Percentiles rank a stretch among this genome's conserved stretches.
Conservation (phyloP, 2,329 filamentous ascomycete genomes). For the Furcasterigmium sp. region DNA sequence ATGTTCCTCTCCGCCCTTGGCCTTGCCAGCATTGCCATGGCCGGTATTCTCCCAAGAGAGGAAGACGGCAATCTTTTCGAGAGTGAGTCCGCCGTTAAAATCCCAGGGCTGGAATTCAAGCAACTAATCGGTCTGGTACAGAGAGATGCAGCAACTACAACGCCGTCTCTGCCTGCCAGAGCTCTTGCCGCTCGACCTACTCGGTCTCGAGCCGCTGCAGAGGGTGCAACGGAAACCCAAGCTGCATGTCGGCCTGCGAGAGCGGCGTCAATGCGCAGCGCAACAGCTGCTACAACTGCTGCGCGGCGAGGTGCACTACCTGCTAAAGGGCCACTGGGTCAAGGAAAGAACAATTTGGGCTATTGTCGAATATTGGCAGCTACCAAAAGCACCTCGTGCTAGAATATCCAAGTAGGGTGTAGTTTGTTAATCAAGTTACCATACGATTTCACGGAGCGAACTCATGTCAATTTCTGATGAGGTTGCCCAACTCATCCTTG, state of each 20-base stretch:
- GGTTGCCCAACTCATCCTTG: too few species aligned
- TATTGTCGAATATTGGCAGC: too few species aligned
- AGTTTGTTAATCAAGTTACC: too few species aligned
- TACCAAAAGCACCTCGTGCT: too few species aligned
- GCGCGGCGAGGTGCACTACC: neutral
- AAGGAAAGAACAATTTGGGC: too few species aligned
- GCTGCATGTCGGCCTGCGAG: neutral
- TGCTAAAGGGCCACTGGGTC: too few species aligned
- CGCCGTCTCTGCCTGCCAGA: constrained; percentile 1
- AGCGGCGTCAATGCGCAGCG: neutral
- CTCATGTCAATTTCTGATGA: too few species aligned
- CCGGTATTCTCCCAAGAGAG: neutral
- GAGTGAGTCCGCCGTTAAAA: neutral
- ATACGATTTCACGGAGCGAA: too few species aligned
- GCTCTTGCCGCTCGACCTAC: neutral
- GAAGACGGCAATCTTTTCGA: neutral
- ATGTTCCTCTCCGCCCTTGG: neutral
- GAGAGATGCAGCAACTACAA: neutral
- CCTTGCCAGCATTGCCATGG: neutral
- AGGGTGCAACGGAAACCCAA: neutral
- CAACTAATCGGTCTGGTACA: neutral
- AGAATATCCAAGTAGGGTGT: too few species aligned
- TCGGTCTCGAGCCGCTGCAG: neutral
- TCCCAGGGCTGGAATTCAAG: neutral
- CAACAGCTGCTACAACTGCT: neutral